Base-by-base conservation (phyloP, 169 alveolate species). In the Plasmodium gaboni region DNA sequence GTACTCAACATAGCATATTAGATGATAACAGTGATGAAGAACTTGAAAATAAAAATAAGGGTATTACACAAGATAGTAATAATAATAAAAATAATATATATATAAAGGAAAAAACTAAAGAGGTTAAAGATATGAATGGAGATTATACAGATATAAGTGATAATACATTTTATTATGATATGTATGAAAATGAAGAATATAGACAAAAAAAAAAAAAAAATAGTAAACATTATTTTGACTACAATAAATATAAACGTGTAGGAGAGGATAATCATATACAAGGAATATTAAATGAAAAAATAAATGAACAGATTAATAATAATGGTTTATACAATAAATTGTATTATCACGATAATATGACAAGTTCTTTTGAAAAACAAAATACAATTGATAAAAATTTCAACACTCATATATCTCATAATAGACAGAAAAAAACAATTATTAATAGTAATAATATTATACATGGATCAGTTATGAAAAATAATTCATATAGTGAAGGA, bases 141-240 rank as follows among this genome's bases (percentile, higher is more conserved):
- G 88, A 76, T 63, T 19, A 10, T 38, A 57, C 22, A 38, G 69
- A 32, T 68, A 32, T 83, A 57, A 83, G 61, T 12, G 46, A 68
- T 68, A 57, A 83, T 26, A 67, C 73, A 9, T 83, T 83, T 48
- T 83, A 83, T 68, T 68, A 83, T 28, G 91, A 83, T 8, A 55
- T 83, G n/a, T 22, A 78, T 17, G 83, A 83, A n/a, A 53, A 83
- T 83, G 83, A 68, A 53, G 32, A 64, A 32, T 19, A 46, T 17
- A 13, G 12, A 7, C 2, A 12, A 26, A 48, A 17, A 44, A 50
- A 13, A 13, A 10, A 53, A 15, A 73, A 57, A 44, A 44, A 51
- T 6, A 12, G 48, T 61, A 38, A 38, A 38, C 0, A 38, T 13
- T 44, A 19, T 19, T 32, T 53, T 73, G 71, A 73, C 26, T 53